Percentiles rank a stretch among this genome's conserved stretches.
Evolutionary conservation across 768 basidiomycete species (phyloP).

Genomic region (Hygrophorus russula): DNA sequence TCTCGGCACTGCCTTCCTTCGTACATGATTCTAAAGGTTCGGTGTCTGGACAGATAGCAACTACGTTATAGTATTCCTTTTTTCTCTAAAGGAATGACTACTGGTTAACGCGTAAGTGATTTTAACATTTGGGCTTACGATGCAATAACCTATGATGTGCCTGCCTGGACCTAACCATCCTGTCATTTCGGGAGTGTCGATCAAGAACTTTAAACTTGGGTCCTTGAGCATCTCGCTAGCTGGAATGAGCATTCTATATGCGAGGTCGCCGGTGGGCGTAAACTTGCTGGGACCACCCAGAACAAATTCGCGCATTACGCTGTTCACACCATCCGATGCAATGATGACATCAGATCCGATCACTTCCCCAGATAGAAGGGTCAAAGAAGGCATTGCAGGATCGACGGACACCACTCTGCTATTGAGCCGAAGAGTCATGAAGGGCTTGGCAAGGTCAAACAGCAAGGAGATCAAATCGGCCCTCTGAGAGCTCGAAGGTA

Average conservation of each 20-base stretch:
- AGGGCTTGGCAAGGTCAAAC: conserved; percentile 22
- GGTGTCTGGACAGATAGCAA: conserved; percentile 29
- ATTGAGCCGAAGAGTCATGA: conserved; percentile 23
- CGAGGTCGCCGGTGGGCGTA: conserved; percentile 50
- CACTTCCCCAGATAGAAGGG: conserved; percentile 30
- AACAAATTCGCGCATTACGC: conserved; percentile 28
- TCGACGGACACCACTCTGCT: conserved; percentile 22
- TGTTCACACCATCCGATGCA: conserved; percentile 10
- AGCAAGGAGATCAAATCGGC: conserved; percentile 36
- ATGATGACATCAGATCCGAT: conserved; percentile 18
- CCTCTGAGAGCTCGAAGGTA: conserved; percentile 20
- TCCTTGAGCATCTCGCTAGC: conserved; percentile 34
- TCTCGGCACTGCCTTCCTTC: conserved; percentile 26
- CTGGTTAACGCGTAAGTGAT: not conserved
- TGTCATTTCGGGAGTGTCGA: conserved; percentile 40
- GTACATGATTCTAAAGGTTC: conserved; percentile 34
- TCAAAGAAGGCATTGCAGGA: conserved; percentile 18
- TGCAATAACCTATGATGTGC: conserved; percentile 25
- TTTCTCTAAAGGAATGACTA: conserved; percentile 15
- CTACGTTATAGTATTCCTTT: conserved; percentile 33
- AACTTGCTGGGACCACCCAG: conserved; percentile 36
- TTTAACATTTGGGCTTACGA: conserved; percentile 10
- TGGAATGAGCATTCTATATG: conserved; percentile 45
- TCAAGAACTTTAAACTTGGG: conserved; percentile 36
- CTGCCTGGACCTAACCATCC: conserved; percentile 47